phyloP scores from a whole-genome alignment of 768 basidiomycete species.

The Mycena polygramma region DNA sequence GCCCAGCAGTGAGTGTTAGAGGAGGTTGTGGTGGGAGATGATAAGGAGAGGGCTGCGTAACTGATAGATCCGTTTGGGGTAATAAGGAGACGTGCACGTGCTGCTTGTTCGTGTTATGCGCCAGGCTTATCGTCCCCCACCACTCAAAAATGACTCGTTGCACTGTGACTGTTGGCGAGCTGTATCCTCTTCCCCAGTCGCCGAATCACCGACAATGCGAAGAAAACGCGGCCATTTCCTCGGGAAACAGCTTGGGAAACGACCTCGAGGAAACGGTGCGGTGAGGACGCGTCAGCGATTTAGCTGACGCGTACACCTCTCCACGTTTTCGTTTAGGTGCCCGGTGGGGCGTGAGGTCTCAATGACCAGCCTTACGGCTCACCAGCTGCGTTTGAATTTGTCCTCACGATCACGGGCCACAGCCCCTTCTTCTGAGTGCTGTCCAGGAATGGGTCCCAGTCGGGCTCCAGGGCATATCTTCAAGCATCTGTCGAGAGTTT shows the following conservation, averaged over 20 bases:
- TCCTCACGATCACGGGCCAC: too few species aligned
- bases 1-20: conserved; percentile 13
- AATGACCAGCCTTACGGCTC: too few species aligned
- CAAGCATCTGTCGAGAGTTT: too few species aligned
- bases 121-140: background rate
- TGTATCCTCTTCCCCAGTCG: background rate
- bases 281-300: conserved; percentile 9
- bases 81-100: background rate
- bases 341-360: background rate
- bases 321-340: conserved; percentile 4
- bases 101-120: background rate
- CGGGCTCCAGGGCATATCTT: too few species aligned
- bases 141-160: background rate
- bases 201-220: conserved; percentile 1
- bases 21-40: background rate
- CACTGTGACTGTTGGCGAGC: background rate
- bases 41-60: conserved; percentile 13
- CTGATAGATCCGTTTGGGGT: background rate
- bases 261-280: conserved; percentile 6
- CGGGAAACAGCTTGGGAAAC: conserved; percentile 15
- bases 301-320: conserved; percentile 10
- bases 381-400: too few species aligned
- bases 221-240: conserved; percentile 16
- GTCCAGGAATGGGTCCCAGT: too few species aligned
- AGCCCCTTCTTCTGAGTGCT: too few species aligned